phyloP scores from a whole-genome alignment of 495 filamentous ascomycete species.

The Penicillium antarcticum region DNA sequence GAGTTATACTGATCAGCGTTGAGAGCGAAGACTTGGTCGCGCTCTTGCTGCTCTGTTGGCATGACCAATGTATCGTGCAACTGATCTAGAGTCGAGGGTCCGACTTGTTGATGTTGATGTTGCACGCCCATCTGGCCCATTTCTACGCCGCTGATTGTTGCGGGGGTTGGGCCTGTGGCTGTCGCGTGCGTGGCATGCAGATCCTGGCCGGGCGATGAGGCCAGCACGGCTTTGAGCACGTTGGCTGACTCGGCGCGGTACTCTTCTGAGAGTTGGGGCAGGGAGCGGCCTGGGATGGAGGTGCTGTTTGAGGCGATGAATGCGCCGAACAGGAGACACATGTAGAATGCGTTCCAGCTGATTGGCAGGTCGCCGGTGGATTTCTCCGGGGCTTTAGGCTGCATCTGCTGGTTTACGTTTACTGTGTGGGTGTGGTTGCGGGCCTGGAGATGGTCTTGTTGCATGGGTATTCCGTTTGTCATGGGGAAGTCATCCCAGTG shows the following conservation, averaged over 20 bases:
- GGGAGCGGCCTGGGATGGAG: conserved; percentile 52
- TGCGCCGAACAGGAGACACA: conserved; percentile 93
- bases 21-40: conserved; percentile 83
- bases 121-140: conserved; percentile 50
- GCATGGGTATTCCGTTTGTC: conserved; percentile 54
- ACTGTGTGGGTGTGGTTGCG: conserved; percentile 5
- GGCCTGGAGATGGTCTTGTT: conserved; percentile 1
- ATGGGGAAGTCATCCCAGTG: conserved; percentile 78
- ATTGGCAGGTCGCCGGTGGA: conserved; percentile 60
- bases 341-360: conserved; percentile 57
- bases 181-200: conserved; percentile 35
- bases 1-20: conserved; percentile 87
- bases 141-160: conserved; percentile 43
- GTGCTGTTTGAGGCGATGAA: conserved; percentile 87
- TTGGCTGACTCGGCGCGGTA: conserved; percentile 88
- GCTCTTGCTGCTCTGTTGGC: conserved; percentile 80
- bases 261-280: conserved; percentile 88
- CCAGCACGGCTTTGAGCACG: conserved; percentile 83
- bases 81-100: conserved; percentile 68
- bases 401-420: conserved; percentile 17
- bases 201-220: conserved; percentile 49
- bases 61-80: conserved; percentile 69
- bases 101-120: conserved; percentile 4
- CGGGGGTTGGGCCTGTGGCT: conserved; percentile 32
- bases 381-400: conserved; percentile 59